Evolutionary conservation across 2,329 filamentous ascomycete species (phyloP).

Genomic region (Delphinella strobiligena): DNA sequence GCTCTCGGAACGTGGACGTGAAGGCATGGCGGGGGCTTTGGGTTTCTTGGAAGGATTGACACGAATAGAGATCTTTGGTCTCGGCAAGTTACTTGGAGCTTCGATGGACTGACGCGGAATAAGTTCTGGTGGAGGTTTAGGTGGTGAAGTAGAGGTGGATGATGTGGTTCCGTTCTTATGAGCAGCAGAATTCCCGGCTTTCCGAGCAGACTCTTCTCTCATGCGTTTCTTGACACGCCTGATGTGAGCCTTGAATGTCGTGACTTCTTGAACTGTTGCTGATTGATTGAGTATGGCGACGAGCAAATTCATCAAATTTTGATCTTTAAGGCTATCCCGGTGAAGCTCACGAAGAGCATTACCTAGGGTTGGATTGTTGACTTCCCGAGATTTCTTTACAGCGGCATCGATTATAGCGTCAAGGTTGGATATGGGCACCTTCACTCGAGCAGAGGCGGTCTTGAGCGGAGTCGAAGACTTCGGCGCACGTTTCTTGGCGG

Average conservation of each 20-base stretch:
- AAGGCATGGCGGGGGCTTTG: neutral
- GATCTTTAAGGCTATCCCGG: slow-evolving; percentile 26
- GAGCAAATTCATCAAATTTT: slow-evolving; percentile 26
- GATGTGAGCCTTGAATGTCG: slow-evolving; percentile 30
- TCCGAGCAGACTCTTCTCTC: slow-evolving; percentile 15
- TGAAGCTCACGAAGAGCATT: slow-evolving; percentile 32
- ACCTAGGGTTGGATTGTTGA: slow-evolving; percentile 24
- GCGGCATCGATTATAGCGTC: slow-evolving; percentile 28
- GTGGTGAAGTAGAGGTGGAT: slow-evolving; percentile 15
- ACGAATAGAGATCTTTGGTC: slow-evolving; percentile 17
- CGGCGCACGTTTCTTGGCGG: neutral
- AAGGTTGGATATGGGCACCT: slow-evolving; percentile 8
- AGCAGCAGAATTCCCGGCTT: slow-evolving; percentile 23
- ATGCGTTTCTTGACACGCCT: slow-evolving; percentile 22
- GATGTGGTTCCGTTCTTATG: slow-evolving; percentile 15
- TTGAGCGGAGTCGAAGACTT: neutral
- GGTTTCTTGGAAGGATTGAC: neutral
- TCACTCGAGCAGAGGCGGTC: neutral
- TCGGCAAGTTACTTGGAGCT: slow-evolving; percentile 11
- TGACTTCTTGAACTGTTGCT: slow-evolving; percentile 26
- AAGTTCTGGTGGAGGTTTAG: slow-evolving; percentile 5
- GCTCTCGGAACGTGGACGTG: slow-evolving; percentile 12
- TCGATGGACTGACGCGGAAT: slow-evolving; percentile 19
- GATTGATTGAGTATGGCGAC: slow-evolving; percentile 30
- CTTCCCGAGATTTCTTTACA: slow-evolving; percentile 26